Conservation (phyloP, 352 stramenopile species). For the Phytopythium cucurbitacearum region DNA sequence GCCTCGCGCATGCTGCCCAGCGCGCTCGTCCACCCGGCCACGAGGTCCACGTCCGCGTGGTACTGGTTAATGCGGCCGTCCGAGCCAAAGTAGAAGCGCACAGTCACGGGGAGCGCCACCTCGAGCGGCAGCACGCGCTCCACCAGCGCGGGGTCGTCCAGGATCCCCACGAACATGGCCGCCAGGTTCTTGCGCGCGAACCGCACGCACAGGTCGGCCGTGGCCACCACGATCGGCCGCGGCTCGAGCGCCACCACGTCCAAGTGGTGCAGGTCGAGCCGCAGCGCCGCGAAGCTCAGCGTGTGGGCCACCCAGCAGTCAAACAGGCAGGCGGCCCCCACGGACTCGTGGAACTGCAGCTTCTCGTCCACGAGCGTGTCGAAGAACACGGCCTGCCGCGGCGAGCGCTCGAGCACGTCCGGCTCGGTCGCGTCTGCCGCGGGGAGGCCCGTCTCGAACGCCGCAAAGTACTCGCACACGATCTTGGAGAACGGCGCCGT, state of each 20-base stretch:
- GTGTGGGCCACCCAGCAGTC: slow-evolving; percentile 59
- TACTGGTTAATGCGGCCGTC: slow-evolving; percentile 41
- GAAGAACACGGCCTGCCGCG: slow-evolving; percentile 29
- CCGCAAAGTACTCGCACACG: slow-evolving; percentile 46
- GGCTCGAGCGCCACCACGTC: slow-evolving; percentile 27
- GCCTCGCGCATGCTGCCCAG: slow-evolving; percentile 27
- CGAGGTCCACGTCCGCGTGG: slow-evolving; percentile 33
- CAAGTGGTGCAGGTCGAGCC: slow-evolving; percentile 40
- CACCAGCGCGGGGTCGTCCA: slow-evolving; percentile 25
- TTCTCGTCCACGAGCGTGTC: slow-evolving; percentile 27
- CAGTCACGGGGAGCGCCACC: slow-evolving; percentile 37
- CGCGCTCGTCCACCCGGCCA: slow-evolving; percentile 20
- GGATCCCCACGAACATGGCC: slow-evolving; percentile 41
- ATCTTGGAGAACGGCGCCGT: slow-evolving; percentile 15
- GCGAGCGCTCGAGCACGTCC: slow-evolving; percentile 16
- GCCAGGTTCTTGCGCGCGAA: slow-evolving; percentile 49
- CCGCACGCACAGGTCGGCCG: slow-evolving; percentile 27
- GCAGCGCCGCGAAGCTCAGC: slow-evolving; percentile 33
- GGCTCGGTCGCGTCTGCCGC: slow-evolving; percentile 11
- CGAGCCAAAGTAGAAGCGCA: slow-evolving; percentile 38
- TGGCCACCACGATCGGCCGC: slow-evolving; percentile 27
- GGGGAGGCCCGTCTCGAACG: slow-evolving; percentile 42
- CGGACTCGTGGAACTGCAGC: slow-evolving; percentile 41
- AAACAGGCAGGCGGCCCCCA: slow-evolving; percentile 31
- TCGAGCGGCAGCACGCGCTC: slow-evolving; percentile 38